Conservation (phyloP, 2,329 filamentous ascomycete species). For the Xylariaceae sp. region DNA sequence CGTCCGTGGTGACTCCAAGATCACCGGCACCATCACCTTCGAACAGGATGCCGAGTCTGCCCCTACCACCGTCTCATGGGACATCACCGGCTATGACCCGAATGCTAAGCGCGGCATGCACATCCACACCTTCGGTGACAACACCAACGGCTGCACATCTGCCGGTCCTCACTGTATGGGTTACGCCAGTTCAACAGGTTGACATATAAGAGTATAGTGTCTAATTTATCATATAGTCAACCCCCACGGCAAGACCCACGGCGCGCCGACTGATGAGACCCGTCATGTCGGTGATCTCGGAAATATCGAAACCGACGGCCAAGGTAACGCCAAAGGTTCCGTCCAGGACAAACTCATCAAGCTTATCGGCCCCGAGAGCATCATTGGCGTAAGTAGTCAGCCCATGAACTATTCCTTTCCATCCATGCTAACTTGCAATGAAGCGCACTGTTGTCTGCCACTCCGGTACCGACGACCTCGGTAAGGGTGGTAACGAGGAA, state of each 20-base stretch:
- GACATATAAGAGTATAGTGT: constrained; percentile 5
- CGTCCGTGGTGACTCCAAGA: constrained; percentile 95
- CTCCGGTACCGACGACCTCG: constrained; percentile 93
- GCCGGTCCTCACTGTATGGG: constrained; percentile 90
- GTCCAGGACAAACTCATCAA: constrained; percentile 83
- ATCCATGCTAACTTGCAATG: constrained; percentile 26
- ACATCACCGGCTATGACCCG: constrained; percentile 89
- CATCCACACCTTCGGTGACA: constrained; percentile 98
- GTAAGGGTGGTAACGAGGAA: constrained; percentile 88
- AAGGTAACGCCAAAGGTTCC: constrained; percentile 86
- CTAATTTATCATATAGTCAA: constrained; percentile 68
- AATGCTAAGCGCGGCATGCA: constrained; percentile 98
- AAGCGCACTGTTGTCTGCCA: constrained; percentile 95
- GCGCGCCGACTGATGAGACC: constrained; percentile 76
- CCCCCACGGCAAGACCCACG: constrained; percentile 90
- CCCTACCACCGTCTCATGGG: constrained; percentile 86
- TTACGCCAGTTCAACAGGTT: not conserved
- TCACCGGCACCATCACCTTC: constrained; percentile 92
- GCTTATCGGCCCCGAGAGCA: constrained; percentile 93
- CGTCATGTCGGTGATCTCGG: constrained; percentile 97
- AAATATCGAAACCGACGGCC: constrained; percentile 92
- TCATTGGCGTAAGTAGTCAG: constrained; percentile 77
- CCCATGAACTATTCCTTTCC: not conserved
- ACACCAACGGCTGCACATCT: constrained; percentile 99
- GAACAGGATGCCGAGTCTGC: constrained; percentile 84